Base-by-base conservation (phyloP, 768 basidiomycete species). In the Agaricus subrufescens region DNA sequence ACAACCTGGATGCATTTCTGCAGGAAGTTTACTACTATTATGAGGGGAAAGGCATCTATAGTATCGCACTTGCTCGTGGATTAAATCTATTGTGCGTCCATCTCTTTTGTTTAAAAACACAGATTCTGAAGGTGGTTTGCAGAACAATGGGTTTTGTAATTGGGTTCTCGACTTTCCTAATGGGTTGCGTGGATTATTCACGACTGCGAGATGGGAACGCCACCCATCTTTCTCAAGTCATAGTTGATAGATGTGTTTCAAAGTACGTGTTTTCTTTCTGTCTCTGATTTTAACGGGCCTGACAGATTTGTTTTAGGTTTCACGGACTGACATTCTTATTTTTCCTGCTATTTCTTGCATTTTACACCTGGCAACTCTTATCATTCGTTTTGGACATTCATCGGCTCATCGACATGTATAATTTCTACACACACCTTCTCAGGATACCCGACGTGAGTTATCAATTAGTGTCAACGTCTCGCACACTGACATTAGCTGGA, bases 101-200 rank as follows among this genome's bases (percentile, higher is more conserved):
- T 46, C 59, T 54, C 56, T 60, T 61, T 61, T 49, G 57, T 14
- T 3, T 53, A 26, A 30, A 25, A 44, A 14, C 19, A 19, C 19
- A 45, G 54, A 48, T 54, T 53, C 27, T 49, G 50, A 68, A 67
- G 58, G 72, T 67, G 31, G 60, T 19, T 50, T 52, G 59, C 69
- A 99, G 97, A 61, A 99, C 96, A 60, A 86, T 97, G 25, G 95
- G 94, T 46, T 99, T 98, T 71, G 96, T 98, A 50, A 98, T 98
- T 63, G 83, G 81, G n/a, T 99, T 99, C 71, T 96, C 97, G 11
- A 96, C 95, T 8, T 99, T 99, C 69, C 76, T 99, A 11, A 71
- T 96, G 5, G 91, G 94, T 12, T 99, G 97, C 70, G 81, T 99
- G 59, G 94, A 99, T 69, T 98, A 97, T 68, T 84, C 87, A 37